These are phyloP conservation scores for Sabuloglossum arenarium DNA, from an alignment of 495 filamentous ascomycete genomes.

Conservation along the genomic window DNA sequence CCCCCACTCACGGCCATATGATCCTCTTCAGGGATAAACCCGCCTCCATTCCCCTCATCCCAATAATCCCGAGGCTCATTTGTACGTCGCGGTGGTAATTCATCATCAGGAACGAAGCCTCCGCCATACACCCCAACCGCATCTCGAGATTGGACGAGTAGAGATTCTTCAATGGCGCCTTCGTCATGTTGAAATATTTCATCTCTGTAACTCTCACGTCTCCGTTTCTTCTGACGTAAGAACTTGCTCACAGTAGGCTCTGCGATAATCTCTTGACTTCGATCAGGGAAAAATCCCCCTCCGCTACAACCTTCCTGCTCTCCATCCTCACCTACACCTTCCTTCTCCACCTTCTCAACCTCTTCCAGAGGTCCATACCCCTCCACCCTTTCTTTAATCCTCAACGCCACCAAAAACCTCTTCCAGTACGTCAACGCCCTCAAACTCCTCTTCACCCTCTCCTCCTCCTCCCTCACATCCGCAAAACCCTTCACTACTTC, in stretches of 20 bases:
- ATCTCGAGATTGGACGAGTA: too few species aligned
- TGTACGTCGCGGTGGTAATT: not conserved
- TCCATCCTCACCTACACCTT: constrained; percentile 13
- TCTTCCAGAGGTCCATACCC: constrained; percentile 36
- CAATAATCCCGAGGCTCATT: not conserved
- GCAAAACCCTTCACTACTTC: constrained; percentile 43
- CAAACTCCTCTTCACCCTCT: constrained; percentile 30
- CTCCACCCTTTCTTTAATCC: constrained; percentile 58
- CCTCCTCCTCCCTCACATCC: constrained; percentile 34
- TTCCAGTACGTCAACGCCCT: constrained; percentile 55
- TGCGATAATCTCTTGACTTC: constrained; percentile 17
- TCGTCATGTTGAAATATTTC: not conserved
- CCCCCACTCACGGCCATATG: too few species aligned
- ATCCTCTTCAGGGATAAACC: constrained; percentile 9
- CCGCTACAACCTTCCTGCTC: too few species aligned
- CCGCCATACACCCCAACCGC: too few species aligned
- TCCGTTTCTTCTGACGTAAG: not conserved
- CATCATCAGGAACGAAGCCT: not conserved
- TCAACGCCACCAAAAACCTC: constrained; percentile 47
- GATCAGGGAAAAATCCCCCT: constrained; percentile 28
- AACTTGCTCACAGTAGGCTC: not conserved
- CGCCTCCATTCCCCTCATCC: constrained; percentile 2
- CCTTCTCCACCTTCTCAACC: constrained; percentile 6
- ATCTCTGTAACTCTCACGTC: not conserved
- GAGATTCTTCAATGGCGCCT: too few species aligned